phyloP scores from a whole-genome alignment of 2,329 filamentous ascomycete species.

The Penicillium sp. region DNA sequence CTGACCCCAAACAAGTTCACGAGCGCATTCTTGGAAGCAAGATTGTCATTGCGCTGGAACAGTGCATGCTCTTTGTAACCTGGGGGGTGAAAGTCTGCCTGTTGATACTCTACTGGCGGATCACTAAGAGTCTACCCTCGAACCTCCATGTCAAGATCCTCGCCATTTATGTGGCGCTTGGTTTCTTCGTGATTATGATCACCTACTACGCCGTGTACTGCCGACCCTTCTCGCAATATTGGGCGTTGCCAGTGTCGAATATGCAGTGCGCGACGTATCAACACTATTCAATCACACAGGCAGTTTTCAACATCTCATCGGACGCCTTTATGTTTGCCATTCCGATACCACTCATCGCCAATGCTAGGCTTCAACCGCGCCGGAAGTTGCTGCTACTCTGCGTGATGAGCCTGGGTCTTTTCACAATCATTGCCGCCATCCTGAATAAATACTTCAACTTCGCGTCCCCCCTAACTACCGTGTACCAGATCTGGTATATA shows the following conservation, averaged over 20 bases:
- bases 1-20: conserved; percentile 40
- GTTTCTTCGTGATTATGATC: conserved; percentile 50
- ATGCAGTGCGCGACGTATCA: conserved; percentile 43
- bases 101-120: conserved; percentile 49
- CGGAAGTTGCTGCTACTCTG: conserved; percentile 36
- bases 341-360: conserved; percentile 37
- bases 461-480: conserved; percentile 34
- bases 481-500: conserved; percentile 45
- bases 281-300: conserved; percentile 43
- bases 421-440: conserved; percentile 46
- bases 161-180: conserved; percentile 42
- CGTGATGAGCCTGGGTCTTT: conserved; percentile 40
- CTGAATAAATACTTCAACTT: conserved; percentile 49
- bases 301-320: conserved; percentile 46
- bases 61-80: conserved; percentile 49
- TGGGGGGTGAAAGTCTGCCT: conserved; percentile 54
- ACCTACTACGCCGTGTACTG: conserved; percentile 52
- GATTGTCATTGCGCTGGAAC: conserved; percentile 49
- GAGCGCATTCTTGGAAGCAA: conserved; percentile 49
- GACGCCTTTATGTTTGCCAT: conserved; percentile 40
- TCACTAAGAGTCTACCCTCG: conserved; percentile 41
- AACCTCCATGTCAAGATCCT: conserved; percentile 42
- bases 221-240: conserved; percentile 51
- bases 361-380: conserved; percentile 31
- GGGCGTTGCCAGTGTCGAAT: conserved; percentile 45